phyloP scores from a whole-genome alignment of 2,329 filamentous ascomycete species.

The Monilinia laxa region DNA sequence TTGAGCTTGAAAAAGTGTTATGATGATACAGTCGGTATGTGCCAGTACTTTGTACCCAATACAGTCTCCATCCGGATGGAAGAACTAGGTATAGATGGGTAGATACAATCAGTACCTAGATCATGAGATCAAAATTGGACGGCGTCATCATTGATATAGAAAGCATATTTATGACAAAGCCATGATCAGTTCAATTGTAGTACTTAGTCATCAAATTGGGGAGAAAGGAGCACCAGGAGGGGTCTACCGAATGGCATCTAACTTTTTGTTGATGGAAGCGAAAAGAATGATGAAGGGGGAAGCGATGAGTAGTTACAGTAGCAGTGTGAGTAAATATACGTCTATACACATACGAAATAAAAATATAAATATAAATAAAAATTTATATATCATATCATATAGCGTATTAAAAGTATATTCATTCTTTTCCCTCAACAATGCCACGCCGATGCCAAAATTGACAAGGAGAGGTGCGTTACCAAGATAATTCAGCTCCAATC shows the following conservation, averaged over 20 bases:
- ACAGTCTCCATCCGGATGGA: neutral
- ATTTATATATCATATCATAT: too few species aligned
- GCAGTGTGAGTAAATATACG: too few species aligned
- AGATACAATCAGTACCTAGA: neutral
- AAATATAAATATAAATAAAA: too few species aligned
- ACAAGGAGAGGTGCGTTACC: slow-evolving; percentile 1
- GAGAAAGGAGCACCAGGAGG: too few species aligned
- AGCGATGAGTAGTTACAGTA: neutral
- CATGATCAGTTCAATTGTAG: neutral
- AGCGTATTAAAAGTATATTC: too few species aligned
- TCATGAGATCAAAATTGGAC: slow-evolving; percentile 5
- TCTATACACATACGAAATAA: too few species aligned
- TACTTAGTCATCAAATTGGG: neutral
- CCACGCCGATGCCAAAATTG: neutral
- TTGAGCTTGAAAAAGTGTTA: neutral
- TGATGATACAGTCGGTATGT: too few species aligned
- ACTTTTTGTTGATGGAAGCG: neutral
- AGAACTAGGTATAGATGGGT: neutral
- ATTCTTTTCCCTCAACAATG: too few species aligned
- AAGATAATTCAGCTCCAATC: slow-evolving; percentile 6
- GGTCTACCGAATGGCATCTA: too few species aligned
- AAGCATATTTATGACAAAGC: neutral
- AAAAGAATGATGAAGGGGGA: neutral
- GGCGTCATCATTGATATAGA: neutral
- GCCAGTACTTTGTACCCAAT: neutral